Base-by-base conservation (phyloP, 257 asterid genomes). In the Fraxinus pennsylvanica region DNA sequence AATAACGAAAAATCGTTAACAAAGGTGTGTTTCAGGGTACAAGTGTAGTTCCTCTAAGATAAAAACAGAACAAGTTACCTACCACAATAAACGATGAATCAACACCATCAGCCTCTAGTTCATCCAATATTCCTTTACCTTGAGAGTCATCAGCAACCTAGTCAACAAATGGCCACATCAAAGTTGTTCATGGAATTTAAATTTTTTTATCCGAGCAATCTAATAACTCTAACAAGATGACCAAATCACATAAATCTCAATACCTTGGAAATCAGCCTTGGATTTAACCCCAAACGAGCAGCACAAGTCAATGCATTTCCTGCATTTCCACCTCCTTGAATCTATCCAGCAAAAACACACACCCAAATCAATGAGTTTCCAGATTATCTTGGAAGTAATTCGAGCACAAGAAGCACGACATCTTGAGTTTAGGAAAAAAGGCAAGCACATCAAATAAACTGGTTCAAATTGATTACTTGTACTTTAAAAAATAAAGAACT, bases 121-220 rank as follows among this genome's bases (percentile, higher is more conserved):
- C 99, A 79, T 88, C 94, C 83, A 95, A 67, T 79, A 95, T 87
- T 73, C 90, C 92, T 84, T 88, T 95, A 73, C 99, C 99, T 84
- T 92, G 99, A 78, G 93, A 82, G 82, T 95, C 99, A 85, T 89
- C 88, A 76, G 97, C 97, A 80, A 95, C 94, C 99, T 95, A 84
- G 15, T 69, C 33, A 74, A 78, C 8, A 82, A 61, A 15, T 79
- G 21, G 29, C 33, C 67, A 65, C 75, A 77, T 65, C 47, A 39
- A 68, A 71, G 25, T 45, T 29, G 27, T 47, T 10, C 78, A 38
- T 7, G 14, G 29, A 3, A 72, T 30, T 54, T 5, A 33, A 5
- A 6, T 43, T 21, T 38, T 39, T 27, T 2, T 10, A 27, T 22
- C 35, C 32, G 21, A 52, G 17, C 29, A 72, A 80, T 50, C 36